These are phyloP conservation scores for Acacia crassicarpa DNA, from an alignment of 306 rosid species.

Conservation along the genomic window DNA sequence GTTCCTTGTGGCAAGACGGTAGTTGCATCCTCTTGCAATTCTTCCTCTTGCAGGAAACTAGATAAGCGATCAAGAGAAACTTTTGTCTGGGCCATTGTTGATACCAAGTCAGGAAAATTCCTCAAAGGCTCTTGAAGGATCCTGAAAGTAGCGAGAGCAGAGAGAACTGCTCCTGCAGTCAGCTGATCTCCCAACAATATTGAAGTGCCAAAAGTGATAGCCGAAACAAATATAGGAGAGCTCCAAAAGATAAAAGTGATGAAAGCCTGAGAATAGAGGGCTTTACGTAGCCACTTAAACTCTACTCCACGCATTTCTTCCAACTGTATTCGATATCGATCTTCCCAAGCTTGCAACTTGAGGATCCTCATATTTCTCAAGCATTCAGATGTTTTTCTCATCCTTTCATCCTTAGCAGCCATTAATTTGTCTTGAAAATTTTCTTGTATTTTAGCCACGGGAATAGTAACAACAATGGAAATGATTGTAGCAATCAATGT, in stretches of 20 bases:
- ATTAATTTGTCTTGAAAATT: slow-evolving; percentile 91
- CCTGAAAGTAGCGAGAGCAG: slow-evolving; percentile 98
- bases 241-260: slow-evolving; percentile 99
- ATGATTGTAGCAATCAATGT: slow-evolving; percentile 89
- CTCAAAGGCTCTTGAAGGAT: slow-evolving; percentile 99
- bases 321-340: slow-evolving; percentile 65
- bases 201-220: slow-evolving; percentile 83
- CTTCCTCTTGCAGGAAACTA: slow-evolving; percentile 88
- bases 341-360: slow-evolving; percentile 99
- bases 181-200: slow-evolving; percentile 82
- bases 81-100: slow-evolving; percentile 99
- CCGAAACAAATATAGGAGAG: slow-evolving; percentile 98
- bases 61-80: slow-evolving; percentile 97
- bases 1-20: slow-evolving; percentile 68
- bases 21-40: slow-evolving; percentile 92
- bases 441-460: slow-evolving; percentile 85
- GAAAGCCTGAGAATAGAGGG: slow-evolving; percentile 96
- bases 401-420: slow-evolving; percentile 98
- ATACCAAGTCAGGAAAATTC: slow-evolving; percentile 97
- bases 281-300: slow-evolving; percentile 91
- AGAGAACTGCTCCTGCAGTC: slow-evolving; percentile 96
- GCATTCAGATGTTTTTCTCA: slow-evolving; percentile 97
- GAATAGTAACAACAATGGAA: slow-evolving; percentile 83
- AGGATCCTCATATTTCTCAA: slow-evolving; percentile 96
- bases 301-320: slow-evolving; percentile 97